Evolutionary conservation across 2,329 filamentous ascomycete genomes (phyloP).

Genomic region (Fusarium albidum): DNA sequence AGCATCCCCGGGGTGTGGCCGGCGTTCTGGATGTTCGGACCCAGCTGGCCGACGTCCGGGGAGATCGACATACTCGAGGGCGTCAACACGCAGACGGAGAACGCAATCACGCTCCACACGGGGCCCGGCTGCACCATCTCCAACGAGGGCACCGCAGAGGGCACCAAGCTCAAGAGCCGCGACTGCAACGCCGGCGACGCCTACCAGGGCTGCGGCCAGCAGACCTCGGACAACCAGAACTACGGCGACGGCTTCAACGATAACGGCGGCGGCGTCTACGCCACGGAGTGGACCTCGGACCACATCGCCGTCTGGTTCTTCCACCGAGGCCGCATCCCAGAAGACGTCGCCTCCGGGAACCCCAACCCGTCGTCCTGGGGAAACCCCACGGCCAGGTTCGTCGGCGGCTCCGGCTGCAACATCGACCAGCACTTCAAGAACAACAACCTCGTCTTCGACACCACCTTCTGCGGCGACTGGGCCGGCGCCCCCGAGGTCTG

Average conservation of each 20-base stretch:
- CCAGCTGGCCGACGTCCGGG: conserved; percentile 73
- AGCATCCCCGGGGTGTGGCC: conserved; percentile 79
- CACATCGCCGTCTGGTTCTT: conserved; percentile 87
- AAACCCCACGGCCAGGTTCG: conserved; percentile 72
- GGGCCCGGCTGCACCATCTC: conserved; percentile 64
- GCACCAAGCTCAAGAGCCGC: conserved; percentile 53
- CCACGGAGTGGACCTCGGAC: conserved; percentile 76
- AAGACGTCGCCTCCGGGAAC: conserved; percentile 64
- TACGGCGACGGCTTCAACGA: conserved; percentile 78
- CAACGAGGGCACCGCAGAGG: conserved; percentile 55
- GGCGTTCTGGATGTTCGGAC: conserved; percentile 74
- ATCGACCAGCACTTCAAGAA: conserved; percentile 74
- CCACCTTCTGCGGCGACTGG: conserved; percentile 89
- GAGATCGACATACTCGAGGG: conserved; percentile 87
- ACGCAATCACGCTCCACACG: conserved; percentile 75
- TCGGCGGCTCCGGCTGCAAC: conserved; percentile 71
- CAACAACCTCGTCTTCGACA: conserved; percentile 82
- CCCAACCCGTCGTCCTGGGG: conserved; percentile 77
- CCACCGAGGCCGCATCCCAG: conserved; percentile 69
- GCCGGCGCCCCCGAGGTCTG: conserved; percentile 71
- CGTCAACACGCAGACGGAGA: conserved; percentile 68
- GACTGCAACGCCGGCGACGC: conserved; percentile 66
- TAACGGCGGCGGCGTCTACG: conserved; percentile 74
- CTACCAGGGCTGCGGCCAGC: conserved; percentile 67
- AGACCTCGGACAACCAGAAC: conserved; percentile 58